A percentile compares a stretch with the other conserved stretches of the same genome.
phyloP scores from a whole-genome alignment of 495 filamentous ascomycete species.

The Paragyromitra xinjiangensis region DNA sequence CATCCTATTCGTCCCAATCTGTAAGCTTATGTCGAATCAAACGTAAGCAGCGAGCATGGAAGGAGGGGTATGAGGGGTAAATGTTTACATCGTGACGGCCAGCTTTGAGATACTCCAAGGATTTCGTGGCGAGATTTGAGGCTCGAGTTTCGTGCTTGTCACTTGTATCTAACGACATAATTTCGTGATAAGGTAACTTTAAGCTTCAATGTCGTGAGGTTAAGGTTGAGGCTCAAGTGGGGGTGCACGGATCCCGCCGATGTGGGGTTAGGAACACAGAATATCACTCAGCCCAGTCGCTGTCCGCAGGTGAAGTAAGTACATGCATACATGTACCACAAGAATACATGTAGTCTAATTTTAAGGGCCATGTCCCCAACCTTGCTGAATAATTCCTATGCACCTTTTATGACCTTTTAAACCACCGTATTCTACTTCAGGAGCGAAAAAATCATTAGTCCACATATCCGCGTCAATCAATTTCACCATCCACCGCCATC shows the following conservation, averaged over 20 bases:
- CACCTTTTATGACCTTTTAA: background rate
- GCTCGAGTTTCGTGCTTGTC: conserved; percentile 43
- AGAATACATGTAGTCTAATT: background rate
- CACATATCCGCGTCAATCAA: conserved; percentile 3
- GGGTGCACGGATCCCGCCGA: conserved; percentile 25
- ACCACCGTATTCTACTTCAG: background rate
- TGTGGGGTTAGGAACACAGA: conserved; percentile 2
- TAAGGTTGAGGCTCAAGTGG: conserved; percentile 49
- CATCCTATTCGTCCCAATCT: conserved; percentile 61
- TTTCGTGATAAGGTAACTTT: background rate
- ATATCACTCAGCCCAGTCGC: background rate
- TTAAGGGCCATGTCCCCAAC: background rate
- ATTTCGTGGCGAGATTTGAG: conserved; percentile 48
- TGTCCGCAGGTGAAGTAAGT: background rate
- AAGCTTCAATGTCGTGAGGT: conserved; percentile 38
- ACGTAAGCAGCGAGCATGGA: background rate
- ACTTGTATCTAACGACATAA: conserved; percentile 33
- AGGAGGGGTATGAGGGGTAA: conserved; percentile 8
- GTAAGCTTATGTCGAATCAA: background rate
- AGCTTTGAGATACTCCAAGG: conserved; percentile 52
- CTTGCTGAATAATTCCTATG: background rate
- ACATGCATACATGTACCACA: background rate
- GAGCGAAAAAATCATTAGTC: conserved; percentile 9
- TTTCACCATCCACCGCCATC: background rate
- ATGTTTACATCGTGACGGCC: conserved; percentile 47